Base-by-base conservation (phyloP, 768 basidiomycete species). In the Erythrobasidium yunnanense region DNA sequence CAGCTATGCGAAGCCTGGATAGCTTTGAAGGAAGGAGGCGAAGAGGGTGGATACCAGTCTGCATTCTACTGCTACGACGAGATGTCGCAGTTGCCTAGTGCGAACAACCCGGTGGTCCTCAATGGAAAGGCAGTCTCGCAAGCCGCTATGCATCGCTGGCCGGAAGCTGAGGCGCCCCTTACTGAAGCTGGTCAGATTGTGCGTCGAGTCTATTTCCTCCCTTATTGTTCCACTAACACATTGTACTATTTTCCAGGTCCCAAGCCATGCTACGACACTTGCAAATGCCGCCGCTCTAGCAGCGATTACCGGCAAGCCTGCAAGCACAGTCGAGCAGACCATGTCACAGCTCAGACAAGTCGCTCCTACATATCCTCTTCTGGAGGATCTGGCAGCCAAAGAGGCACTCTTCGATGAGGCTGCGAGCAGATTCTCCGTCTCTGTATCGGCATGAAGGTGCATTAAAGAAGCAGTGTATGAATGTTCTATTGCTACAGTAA, bases 1-100 rank as follows among this genome's bases (percentile, higher is more conserved):
- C 77, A 78, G 65, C 71, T 74, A 29, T 77, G 77, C 69, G 77
- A 78, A 66, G 77, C 77, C 11, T 78, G 77, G 77, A 76, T 78
- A 33, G 77, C 75, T 1, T 68, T 68, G 22, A 51, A 27, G 35
- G 56, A 67, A 47, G 60, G 57, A 15, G 66, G 66, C 20, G 55
- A 57, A 38, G 66, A 58, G n/a, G 42, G 33, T 13, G 33, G 58
- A n/a, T 72, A 72, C 54, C 71, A 73, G 55, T 62, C 71, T 42
- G 71, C 72, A 29, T 73, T 70, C 66, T 73, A 73, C 58, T 70
- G 70, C 20, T 73, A 69, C 52, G 72, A 73, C 53, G 72, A 73
- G 58, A 62, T 72, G 56, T 67, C 69, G 38, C 65, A 69, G 13
- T 58, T 71, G 66, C 72, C 71, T 29, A 68, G 69, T 17, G 72